Evolutionary conservation across 2,329 filamentous ascomycete species (phyloP), one percentile per base, ranked within the genome.

Genomic region (Verticillium tricorpus): DNA sequence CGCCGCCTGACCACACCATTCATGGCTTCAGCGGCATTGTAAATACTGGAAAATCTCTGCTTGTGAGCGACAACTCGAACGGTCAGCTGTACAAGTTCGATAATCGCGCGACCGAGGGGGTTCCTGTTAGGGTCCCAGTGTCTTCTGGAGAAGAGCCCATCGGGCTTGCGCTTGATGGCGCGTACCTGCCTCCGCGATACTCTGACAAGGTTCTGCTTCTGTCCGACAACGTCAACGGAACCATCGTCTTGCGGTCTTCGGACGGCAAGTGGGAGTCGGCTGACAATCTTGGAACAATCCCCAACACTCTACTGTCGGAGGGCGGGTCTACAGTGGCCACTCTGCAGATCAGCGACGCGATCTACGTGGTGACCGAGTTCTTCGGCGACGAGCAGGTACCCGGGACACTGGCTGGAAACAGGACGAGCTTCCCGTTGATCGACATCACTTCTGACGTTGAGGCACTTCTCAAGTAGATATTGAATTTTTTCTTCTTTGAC

Each of bases 41-140:
- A 22, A 25, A 54, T 7, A 57, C 37, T 17, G 61, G 22, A 65
- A 65, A 39, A 64, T 62, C n/a, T 11, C 67, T 78, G 19, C 67
- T 78, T 2, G 70, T 72, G 5, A 61, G 67, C 4, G 73, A 78
- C 59, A 67, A 61, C 37, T 61, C 62, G 8, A 71, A 74, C 40
- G 72, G 74, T 0, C 67, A 71, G 61, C 64, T 78, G 12, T 74
- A 75, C 60, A 65, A 68, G 5, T 77, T 78, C 59, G 71, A 78
- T 64, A 68, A 70, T 22, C 59, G 59, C 39, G 28, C 59, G n/a
- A 37, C 15, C 4, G 22, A 57, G 5, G 32, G 50, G 2, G 19
- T 32, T 35, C 63, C 63, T 9, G 32, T 32, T 7, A 57, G 45
- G 7, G 17, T 64, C 8, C 59, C 57, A 2, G 28, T 64, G 39